Evolutionary conservation across 768 basidiomycete genomes (phyloP).

Genomic region (Ephemerocybe angulata): DNA sequence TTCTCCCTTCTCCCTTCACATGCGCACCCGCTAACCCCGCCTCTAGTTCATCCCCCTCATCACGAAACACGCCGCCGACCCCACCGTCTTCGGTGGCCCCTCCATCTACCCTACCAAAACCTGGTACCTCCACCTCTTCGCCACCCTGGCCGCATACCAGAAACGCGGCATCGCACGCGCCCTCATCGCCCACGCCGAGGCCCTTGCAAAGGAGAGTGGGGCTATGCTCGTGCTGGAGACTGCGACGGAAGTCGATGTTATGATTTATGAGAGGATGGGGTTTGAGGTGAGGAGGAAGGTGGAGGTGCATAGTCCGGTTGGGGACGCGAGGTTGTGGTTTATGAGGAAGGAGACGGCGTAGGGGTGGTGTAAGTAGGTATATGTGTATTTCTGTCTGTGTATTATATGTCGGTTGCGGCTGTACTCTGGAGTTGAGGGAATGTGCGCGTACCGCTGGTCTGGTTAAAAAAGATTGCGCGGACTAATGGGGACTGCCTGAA

Average conservation of each 20-base stretch:
- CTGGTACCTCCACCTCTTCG: slow-evolving; percentile 29
- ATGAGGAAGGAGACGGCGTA: too few relatives aligned
- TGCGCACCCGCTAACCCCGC: neutral
- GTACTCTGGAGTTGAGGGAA: too few relatives aligned
- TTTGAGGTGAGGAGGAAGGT: slow-evolving; percentile 19
- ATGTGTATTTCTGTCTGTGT: too few relatives aligned
- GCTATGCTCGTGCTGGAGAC: slow-evolving; percentile 25
- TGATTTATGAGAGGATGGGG: slow-evolving; percentile 17
- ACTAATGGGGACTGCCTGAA: too few relatives aligned
- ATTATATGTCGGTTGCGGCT: too few relatives aligned
- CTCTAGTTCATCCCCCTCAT: slow-evolving; percentile 23
- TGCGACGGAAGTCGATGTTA: slow-evolving; percentile 21
- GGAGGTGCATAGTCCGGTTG: slow-evolving; percentile 1
- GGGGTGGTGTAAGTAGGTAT: too few relatives aligned
- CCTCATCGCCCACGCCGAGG: slow-evolving; percentile 22
- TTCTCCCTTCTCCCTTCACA: neutral
- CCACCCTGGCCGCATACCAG: slow-evolving; percentile 25
- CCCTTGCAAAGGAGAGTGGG: slow-evolving; percentile 18
- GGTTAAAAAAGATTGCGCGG: too few relatives aligned
- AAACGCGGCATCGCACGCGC: slow-evolving; percentile 27
- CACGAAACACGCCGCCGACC: slow-evolving; percentile 11
- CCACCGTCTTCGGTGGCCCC: slow-evolving; percentile 15
- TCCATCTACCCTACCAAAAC: slow-evolving; percentile 14
- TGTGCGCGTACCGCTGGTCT: too few relatives aligned
- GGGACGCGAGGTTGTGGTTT: neutral